phyloP scores from a whole-genome alignment of 2,329 filamentous ascomycete species.

The Diaporthe ilicicola region DNA sequence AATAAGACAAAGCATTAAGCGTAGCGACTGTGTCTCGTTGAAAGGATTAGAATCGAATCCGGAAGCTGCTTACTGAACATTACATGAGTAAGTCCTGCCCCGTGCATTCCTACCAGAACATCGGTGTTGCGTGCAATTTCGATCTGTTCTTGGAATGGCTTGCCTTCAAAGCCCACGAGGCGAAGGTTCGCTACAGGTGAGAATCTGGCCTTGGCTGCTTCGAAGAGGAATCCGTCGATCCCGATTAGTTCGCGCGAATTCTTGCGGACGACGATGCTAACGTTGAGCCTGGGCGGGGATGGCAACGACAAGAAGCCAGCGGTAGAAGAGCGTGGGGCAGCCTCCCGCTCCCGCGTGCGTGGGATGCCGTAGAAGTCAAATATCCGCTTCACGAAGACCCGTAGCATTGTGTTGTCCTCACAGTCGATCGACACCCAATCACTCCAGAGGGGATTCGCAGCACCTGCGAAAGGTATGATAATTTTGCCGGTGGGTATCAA shows the following conservation, averaged over 20 bases:
- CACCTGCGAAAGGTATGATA: slow-evolving; percentile 51
- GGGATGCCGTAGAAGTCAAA: slow-evolving; percentile 41
- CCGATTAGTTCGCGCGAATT: slow-evolving; percentile 38
- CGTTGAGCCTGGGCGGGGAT: neutral
- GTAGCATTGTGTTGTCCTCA: slow-evolving; percentile 41
- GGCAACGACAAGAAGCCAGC: neutral
- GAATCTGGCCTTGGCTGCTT: neutral
- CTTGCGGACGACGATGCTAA: slow-evolving; percentile 47
- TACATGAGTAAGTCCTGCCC: slow-evolving; percentile 51
- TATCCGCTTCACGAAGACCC: slow-evolving; percentile 44
- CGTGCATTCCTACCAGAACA: slow-evolving; percentile 53
- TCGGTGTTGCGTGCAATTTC: slow-evolving; percentile 47
- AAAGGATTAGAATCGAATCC: too few relatives aligned
- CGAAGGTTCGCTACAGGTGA: neutral
- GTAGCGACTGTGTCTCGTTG: too few relatives aligned
- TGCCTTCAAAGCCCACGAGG: slow-evolving; percentile 47
- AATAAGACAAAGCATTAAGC: too few relatives aligned
- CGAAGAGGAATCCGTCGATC: slow-evolving; percentile 39
- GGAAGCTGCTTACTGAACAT: too few relatives aligned
- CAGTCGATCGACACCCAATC: slow-evolving; percentile 47
- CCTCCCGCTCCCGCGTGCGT: neutral
- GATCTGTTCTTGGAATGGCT: slow-evolving; percentile 49
- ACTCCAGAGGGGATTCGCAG: slow-evolving; percentile 52
- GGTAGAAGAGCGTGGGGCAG: neutral
- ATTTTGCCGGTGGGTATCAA: slow-evolving; percentile 33